phyloP scores from a whole-genome alignment of 371 early-diverging fungal genomes.

The Mortierella sp. region DNA sequence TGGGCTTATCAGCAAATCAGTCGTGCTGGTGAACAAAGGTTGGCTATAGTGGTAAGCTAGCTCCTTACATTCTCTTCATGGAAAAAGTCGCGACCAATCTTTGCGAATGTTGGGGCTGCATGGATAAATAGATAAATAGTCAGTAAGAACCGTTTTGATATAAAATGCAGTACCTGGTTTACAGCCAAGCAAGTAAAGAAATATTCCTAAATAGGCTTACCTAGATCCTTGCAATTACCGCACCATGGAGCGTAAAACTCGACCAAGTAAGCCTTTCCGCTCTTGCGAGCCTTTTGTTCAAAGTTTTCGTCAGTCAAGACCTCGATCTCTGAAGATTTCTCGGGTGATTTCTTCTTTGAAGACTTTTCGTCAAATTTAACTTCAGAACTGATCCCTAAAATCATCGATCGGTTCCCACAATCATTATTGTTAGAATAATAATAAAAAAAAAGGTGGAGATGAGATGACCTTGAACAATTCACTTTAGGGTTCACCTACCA shows the following conservation, averaged over 20 bases:
- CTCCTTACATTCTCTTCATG: slow-evolving; percentile 40
- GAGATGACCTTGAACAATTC: too few species aligned
- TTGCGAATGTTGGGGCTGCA: slow-evolving; percentile 72
- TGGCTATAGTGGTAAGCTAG: too few species aligned
- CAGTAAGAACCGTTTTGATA: not conserved
- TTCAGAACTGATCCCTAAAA: too few species aligned
- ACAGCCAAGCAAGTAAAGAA: too few species aligned
- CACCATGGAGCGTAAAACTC: slow-evolving; percentile 93
- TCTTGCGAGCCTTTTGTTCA: slow-evolving; percentile 31
- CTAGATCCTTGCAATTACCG: slow-evolving; percentile 80
- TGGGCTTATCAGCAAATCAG: too few species aligned
- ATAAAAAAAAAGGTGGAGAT: too few species aligned
- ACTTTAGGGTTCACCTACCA: too few species aligned
- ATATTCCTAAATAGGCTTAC: slow-evolving; percentile 1
- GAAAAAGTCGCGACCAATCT: slow-evolving; percentile 64
- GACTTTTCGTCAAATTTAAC: too few species aligned
- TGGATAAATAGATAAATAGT: not conserved
- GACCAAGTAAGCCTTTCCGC: slow-evolving; percentile 63
- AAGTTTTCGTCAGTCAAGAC: slow-evolving; percentile 36
- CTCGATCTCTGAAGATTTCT: slow-evolving; percentile 16
- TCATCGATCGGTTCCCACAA: too few species aligned
- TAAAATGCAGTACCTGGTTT: not conserved
- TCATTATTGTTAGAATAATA: too few species aligned
- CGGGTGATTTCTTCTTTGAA: slow-evolving; percentile 16
- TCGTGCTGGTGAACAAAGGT: not conserved